Conservation (phyloP, 2,329 filamentous ascomycete genomes). For the Pochonia chlamydosporia region DNA sequence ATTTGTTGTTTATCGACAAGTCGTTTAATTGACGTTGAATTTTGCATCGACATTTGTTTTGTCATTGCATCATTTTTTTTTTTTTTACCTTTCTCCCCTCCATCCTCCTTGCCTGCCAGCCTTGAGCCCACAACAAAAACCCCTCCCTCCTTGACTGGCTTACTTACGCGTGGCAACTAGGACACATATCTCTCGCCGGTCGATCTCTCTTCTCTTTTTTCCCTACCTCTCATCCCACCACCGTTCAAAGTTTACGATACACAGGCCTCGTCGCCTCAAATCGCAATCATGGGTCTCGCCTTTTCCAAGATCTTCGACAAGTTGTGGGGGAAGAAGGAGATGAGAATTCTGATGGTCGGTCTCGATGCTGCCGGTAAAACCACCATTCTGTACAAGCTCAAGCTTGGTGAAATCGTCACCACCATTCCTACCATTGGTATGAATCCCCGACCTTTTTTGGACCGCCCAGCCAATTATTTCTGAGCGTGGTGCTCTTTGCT, state of each 20-base stretch:
- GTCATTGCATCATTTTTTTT: background rate
- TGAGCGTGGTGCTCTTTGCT: background rate
- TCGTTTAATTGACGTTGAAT: background rate
- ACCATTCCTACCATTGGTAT: constrained; percentile 97
- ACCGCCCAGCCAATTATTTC: background rate
- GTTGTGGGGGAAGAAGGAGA: constrained; percentile 99
- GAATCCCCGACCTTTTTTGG: constrained; percentile 20
- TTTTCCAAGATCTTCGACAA: constrained; percentile 96
- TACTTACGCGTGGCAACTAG: constrained; percentile 25
- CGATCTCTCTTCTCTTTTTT: constrained; percentile 10
- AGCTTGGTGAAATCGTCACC: constrained; percentile 98
- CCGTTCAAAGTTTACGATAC: constrained; percentile 11
- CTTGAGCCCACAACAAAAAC: constrained; percentile 14
- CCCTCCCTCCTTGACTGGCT: constrained; percentile 13
- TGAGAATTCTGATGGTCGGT: constrained; percentile 99
- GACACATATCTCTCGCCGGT: constrained; percentile 14
- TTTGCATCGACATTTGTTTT: constrained; percentile 2
- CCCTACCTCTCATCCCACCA: constrained; percentile 7
- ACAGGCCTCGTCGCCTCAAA: constrained; percentile 28
- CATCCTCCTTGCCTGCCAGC: constrained; percentile 3
- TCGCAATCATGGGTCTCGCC: constrained; percentile 90
- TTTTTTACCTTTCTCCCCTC: background rate
- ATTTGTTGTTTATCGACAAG: background rate
- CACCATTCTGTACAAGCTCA: constrained; percentile 99
- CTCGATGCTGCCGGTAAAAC: constrained; percentile 99